Evolutionary conservation across 1,139 yeast species (phyloP).

Genomic region (Sugiyamaella pinicola): DNA sequence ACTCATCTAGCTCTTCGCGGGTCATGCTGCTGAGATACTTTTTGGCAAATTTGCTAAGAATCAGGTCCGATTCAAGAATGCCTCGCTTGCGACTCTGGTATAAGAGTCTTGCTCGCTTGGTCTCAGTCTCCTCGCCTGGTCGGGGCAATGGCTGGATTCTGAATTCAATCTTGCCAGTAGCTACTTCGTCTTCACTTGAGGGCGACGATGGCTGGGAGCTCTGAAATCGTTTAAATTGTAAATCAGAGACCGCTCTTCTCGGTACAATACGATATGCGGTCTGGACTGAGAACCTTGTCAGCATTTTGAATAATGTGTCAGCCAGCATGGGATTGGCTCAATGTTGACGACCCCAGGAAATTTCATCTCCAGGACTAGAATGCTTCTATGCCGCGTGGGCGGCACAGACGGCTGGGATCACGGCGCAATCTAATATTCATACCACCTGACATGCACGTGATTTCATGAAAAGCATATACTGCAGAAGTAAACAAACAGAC

Average conservation of each 20-base stretch:
- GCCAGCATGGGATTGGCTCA: neutral
- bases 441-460: neutral
- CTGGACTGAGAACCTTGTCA: neutral
- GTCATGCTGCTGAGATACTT: constrained; percentile 61
- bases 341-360: neutral
- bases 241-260: neutral
- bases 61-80: constrained; percentile 85
- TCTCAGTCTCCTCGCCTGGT: constrained; percentile 69
- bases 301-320: neutral
- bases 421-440: neutral
- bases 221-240: neutral
- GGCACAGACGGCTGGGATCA: neutral
- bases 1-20: constrained; percentile 76
- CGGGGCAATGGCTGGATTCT: constrained; percentile 75
- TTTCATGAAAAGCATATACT: neutral
- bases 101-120: constrained; percentile 79
- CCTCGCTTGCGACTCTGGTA: constrained; percentile 97
- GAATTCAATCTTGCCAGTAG: constrained; percentile 32
- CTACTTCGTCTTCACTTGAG: neutral
- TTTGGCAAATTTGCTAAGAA: constrained; percentile 84
- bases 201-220: neutral
- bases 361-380: neutral
- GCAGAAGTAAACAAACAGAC: neutral
- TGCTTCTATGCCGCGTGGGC: neutral
- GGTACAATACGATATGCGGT: neutral